Conservation (phyloP, 1,139 yeast genomes). For the Saccharomyces hybrid region DNA sequence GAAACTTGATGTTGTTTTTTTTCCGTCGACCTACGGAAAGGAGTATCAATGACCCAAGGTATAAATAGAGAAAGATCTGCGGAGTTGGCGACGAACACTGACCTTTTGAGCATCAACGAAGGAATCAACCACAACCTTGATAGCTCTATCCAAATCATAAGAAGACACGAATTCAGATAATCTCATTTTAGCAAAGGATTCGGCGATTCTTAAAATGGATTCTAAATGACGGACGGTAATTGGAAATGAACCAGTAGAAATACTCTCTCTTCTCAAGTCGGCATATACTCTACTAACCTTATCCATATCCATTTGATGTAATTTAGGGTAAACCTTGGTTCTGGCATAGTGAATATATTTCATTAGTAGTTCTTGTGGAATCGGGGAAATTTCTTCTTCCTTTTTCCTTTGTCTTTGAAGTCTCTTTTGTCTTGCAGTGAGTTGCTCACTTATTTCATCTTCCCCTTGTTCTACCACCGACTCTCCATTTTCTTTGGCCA, state of each 20-base stretch:
- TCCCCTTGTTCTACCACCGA: slow-evolving; percentile 34
- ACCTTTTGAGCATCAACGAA: slow-evolving; percentile 95
- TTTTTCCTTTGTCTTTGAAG: slow-evolving; percentile 44
- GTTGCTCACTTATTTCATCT: slow-evolving; percentile 25
- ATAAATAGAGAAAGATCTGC: slow-evolving; percentile 82
- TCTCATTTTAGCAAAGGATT: slow-evolving; percentile 94
- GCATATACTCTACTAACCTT: slow-evolving; percentile 89
- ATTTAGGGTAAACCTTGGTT: slow-evolving; percentile 67
- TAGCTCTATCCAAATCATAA: slow-evolving; percentile 82
- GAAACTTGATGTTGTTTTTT: background rate
- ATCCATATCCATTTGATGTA: slow-evolving; percentile 89
- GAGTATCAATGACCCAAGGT: slow-evolving; percentile 35
- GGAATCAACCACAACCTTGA: slow-evolving; percentile 83
- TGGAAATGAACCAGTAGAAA: slow-evolving; percentile 92
- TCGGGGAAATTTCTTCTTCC: slow-evolving; percentile 71
- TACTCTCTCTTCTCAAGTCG: slow-evolving; percentile 84
- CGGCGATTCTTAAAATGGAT: slow-evolving; percentile 86
- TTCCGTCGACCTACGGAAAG: too few species aligned
- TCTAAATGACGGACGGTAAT: slow-evolving; percentile 97
- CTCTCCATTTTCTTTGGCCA: slow-evolving; percentile 24
- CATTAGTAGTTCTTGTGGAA: slow-evolving; percentile 72
- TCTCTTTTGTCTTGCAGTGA: slow-evolving; percentile 41
- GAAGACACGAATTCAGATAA: slow-evolving; percentile 84
- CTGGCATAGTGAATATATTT: slow-evolving; percentile 90
- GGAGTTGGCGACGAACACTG: slow-evolving; percentile 79